A percentile compares a stretch with the other conserved stretches of the same genome.
phyloP scores from a whole-genome alignment of 805 yeast genomes.

The Candida railenensis region DNA sequence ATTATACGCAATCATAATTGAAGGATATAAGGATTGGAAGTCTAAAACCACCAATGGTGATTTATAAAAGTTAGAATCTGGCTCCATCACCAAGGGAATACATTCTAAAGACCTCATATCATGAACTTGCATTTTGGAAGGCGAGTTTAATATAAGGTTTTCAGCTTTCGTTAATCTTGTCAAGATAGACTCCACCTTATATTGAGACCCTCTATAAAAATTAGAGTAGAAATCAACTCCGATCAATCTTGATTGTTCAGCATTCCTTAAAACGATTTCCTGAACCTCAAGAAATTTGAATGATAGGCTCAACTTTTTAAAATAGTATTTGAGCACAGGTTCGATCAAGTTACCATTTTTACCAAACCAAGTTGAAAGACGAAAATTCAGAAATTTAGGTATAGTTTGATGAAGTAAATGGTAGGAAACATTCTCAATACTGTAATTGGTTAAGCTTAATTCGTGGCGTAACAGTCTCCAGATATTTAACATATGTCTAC shows the following conservation, averaged over 20 bases:
- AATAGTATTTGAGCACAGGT: conserved; percentile 46
- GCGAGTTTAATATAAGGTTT: conserved; percentile 70
- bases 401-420: conserved; percentile 65
- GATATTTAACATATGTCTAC: conserved; percentile 79
- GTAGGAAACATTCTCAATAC: conserved; percentile 73
- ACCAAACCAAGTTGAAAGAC: conserved; percentile 41
- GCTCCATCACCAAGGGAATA: conserved; percentile 91
- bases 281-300: conserved; percentile 52
- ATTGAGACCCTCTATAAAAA: conserved; percentile 89
- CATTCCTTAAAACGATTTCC: conserved; percentile 67
- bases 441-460: conserved; percentile 60
- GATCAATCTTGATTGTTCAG: conserved; percentile 79
- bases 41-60: conserved; percentile 89
- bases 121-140: conserved; percentile 77
- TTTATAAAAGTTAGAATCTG: conserved; percentile 77
- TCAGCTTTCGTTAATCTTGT: conserved; percentile 74
- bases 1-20: conserved; percentile 87
- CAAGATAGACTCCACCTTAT: conserved; percentile 84
- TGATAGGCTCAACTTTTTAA: conserved; percentile 43
- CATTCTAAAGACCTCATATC: conserved; percentile 84
- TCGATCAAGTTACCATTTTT: conserved; percentile 14
- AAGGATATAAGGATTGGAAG: conserved; percentile 92
- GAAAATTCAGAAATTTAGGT: conserved; percentile 56
- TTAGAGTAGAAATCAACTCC: conserved; percentile 92
- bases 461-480: conserved; percentile 78